Conservation (phyloP, 2,329 filamentous ascomycete species). For the Orbilia javanica region DNA sequence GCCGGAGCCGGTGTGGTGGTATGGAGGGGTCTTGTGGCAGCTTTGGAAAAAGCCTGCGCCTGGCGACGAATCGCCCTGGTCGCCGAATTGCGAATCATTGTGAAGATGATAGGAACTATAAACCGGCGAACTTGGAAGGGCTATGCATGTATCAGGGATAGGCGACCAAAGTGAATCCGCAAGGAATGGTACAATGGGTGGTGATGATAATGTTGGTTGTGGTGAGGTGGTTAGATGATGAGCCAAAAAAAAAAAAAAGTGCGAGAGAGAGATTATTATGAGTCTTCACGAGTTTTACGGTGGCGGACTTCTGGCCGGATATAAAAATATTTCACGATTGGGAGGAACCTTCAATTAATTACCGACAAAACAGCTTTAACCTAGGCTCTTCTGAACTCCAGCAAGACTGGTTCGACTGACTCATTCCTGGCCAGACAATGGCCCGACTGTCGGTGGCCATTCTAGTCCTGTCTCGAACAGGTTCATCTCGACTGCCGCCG, state of each 20-base stretch:
- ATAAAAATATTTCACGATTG: constrained; percentile 47
- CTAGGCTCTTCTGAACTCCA: constrained; percentile 1
- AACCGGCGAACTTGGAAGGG: constrained; percentile 9
- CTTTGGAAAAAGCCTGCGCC: constrained; percentile 52
- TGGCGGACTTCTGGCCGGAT: constrained; percentile 26
- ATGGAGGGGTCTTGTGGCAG: constrained; percentile 63
- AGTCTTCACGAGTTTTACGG: constrained; percentile 11
- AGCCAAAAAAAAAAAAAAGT: not conserved
- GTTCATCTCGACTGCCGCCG: constrained; percentile 16
- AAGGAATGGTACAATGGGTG: not conserved
- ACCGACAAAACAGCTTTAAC: constrained; percentile 3
- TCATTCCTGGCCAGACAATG: constrained; percentile 26
- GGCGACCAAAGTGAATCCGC: constrained; percentile 9
- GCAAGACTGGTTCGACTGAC: not conserved
- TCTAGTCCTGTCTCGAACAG: constrained; percentile 9
- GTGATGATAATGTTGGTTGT: constrained; percentile 1
- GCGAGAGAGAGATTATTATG: constrained; percentile 48
- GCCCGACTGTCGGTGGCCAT: constrained; percentile 49
- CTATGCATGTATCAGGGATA: constrained; percentile 29
- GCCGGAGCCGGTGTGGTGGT: constrained; percentile 67
- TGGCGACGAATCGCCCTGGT: constrained; percentile 55
- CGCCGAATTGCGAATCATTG: constrained; percentile 57
- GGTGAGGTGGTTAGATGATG: constrained; percentile 11
- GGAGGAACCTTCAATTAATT: constrained; percentile 13
- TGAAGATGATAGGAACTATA: constrained; percentile 15